A percentile compares a stretch with the other conserved stretches of the same genome.
Conservation (phyloP, 345 rosid species). For the Gossypium arboreum region DNA sequence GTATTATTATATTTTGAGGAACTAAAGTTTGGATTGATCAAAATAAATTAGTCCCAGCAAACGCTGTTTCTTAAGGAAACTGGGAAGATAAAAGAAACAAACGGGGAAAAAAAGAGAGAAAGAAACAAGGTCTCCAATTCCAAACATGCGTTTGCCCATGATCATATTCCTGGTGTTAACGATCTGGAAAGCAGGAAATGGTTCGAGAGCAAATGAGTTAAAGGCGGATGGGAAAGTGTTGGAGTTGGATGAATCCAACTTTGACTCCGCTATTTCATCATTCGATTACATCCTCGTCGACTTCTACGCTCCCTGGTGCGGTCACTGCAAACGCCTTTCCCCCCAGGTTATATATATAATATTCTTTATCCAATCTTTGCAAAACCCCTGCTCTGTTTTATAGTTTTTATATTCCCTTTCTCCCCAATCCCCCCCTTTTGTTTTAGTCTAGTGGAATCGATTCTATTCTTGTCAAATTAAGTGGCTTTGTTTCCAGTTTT, state of each 20-base stretch:
- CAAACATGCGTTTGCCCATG: not conserved
- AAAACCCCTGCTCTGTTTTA: not conserved
- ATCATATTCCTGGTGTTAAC: not conserved
- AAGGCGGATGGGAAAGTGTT: conserved; percentile 65
- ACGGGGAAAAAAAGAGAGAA: not conserved
- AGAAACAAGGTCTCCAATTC: not conserved
- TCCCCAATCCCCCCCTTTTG: too few relatives aligned
- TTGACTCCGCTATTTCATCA: conserved; percentile 68
- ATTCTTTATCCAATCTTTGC: not conserved
- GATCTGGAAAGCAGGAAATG: not conserved
- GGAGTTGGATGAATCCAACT: conserved; percentile 83
- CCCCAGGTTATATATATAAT: conserved; percentile 51
- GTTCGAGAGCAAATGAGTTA: conserved; percentile 27
- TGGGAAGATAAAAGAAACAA: not conserved
- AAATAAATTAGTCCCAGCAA: not conserved
- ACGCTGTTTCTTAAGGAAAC: not conserved
- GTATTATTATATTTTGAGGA: too few relatives aligned
- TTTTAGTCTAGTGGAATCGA: not conserved
- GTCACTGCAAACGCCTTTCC: conserved; percentile 92
- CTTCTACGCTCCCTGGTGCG: conserved; percentile 99
- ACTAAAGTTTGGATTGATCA: too few relatives aligned
- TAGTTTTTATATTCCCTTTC: not conserved
- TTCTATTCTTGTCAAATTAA: not conserved
- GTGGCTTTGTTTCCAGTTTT: not conserved
- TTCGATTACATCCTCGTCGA: conserved; percentile 80